phyloP scores from a whole-genome alignment of 768 basidiomycete species.

The Sporobolomyces phaffii region DNA sequence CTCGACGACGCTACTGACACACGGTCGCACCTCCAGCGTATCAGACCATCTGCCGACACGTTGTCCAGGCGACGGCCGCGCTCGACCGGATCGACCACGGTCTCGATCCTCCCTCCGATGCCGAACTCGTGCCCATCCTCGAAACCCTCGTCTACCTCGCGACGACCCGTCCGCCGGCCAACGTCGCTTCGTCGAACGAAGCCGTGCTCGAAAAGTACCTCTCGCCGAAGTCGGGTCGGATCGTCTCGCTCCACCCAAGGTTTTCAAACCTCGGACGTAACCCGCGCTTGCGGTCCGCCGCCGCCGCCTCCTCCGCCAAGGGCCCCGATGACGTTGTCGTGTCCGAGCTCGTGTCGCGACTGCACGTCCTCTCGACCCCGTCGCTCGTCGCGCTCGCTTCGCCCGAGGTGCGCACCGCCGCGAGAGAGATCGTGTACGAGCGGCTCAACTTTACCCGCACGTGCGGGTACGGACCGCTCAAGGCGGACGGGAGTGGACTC shows the following conservation, averaged over 20 bases:
- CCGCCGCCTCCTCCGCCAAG: too few relatives aligned
- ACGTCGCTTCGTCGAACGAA: conserved; percentile 2
- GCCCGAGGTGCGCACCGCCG: conserved; percentile 6
- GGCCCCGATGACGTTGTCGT: not conserved
- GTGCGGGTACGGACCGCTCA: conserved; percentile 6
- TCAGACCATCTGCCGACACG: not conserved
- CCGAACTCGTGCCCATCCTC: not conserved
- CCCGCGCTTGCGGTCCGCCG: not conserved
- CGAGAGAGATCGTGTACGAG: conserved; percentile 26
- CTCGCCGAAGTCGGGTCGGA: not conserved
- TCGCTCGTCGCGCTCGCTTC: not conserved
- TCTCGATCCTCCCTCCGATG: not conserved
- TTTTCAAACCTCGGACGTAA: not conserved
- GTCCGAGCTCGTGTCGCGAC: conserved; percentile 17
- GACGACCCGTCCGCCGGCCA: not conserved
- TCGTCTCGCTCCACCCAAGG: conserved; percentile 9
- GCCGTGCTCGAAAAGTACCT: not conserved
- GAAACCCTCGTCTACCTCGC: conserved; percentile 23
- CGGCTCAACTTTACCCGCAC: not conserved
- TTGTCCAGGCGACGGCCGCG: not conserved
- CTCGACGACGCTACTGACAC: not conserved
- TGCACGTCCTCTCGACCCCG: conserved; percentile 23
- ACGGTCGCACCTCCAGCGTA: not conserved
- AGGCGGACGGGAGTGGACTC: not conserved
- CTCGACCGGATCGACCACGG: not conserved